Evolutionary conservation across 2,329 filamentous ascomycete genomes (phyloP).

Genomic region (Colletotrichum sublineola): DNA sequence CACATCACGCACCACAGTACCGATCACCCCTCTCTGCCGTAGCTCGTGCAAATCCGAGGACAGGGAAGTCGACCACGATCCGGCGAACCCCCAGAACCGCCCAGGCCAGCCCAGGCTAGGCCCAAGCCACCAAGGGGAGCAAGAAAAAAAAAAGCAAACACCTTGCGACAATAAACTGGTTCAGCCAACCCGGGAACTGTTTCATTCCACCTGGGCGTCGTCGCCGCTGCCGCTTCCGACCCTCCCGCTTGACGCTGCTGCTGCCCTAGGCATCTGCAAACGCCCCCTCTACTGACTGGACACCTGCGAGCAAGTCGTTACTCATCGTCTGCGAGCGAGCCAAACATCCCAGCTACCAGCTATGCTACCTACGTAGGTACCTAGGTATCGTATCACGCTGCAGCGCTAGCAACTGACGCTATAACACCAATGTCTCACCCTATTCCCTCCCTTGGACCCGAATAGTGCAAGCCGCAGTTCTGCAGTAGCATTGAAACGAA

Average conservation of each 20-base stretch:
- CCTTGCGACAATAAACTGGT: conserved; percentile 30
- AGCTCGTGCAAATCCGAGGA: conserved; percentile 25
- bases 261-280: conserved; percentile 16
- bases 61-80: conserved; percentile 10
- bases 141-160: conserved; percentile 21
- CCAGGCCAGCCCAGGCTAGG: background rate
- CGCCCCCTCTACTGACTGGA: background rate
- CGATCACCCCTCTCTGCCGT: conserved; percentile 20
- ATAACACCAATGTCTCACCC: conserved; percentile 38
- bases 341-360: conserved; percentile 14
- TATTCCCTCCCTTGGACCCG: conserved; percentile 26
- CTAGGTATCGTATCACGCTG: background rate
- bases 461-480: conserved; percentile 22
- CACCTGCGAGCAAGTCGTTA: conserved; percentile 5
- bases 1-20: conserved; percentile 2
- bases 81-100: conserved; percentile 1
- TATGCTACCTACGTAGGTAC: background rate
- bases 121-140: conserved; percentile 23
- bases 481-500: conserved; percentile 9
- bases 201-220: conserved; percentile 28
- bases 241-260: conserved; percentile 22
- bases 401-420: conserved; percentile 37
- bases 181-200: conserved; percentile 29
- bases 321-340: conserved; percentile 15
- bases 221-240: conserved; percentile 8